Base-by-base conservation (phyloP, 495 filamentous ascomycete species). In the Diplogelasinospora grovesii region DNA sequence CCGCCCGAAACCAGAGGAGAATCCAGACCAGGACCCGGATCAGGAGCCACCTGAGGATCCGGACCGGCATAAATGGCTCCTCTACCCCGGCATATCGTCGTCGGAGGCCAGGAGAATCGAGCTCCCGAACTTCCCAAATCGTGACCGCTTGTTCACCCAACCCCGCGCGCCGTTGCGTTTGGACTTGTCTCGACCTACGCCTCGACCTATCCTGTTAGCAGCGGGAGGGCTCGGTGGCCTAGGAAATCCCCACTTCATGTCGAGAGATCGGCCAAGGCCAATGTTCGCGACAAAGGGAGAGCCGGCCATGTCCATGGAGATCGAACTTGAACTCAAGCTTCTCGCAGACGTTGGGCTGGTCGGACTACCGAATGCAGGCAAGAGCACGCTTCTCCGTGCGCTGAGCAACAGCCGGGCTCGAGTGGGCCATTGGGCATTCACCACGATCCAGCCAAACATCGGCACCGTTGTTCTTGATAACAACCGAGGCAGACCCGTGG, bases 361-460 rank as follows among this genome's bases (percentile, higher is more conserved):
- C 19, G 92, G 92, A 1, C 75, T 95, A 35, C 93, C 92, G 0
- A 98, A 98, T 59, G 92, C 93, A 2, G 92, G 92, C 9, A 98
- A 98, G 59, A 92, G 85, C 56, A 96, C 93, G 0, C 73, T 98
- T 6, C 75, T 96, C 4, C 82, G 92, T 31, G 82, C 89, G 1
- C 63, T 98, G 48, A 93, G 77, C 48, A 82, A 85, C 49, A 89
- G 85, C 60, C 78, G 86, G 31, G 83, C 93, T 2, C 78, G 93
- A 11, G 82, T 98, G 20, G 92, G 92, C 16, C 77, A 86, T 54
- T 98, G 92, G 92, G 92, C 87, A 14, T 98, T 98, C 55, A 98
- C 92, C 4, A 98, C 92, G 0, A 70, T 98, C 5, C 81, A 85
- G 28, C 92, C 92, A 1, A 95, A 89, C 52, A 89, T 98, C 43